phyloP scores from a whole-genome alignment of 495 filamentous ascomycete species.

The Saxispiralis lemnorum region DNA sequence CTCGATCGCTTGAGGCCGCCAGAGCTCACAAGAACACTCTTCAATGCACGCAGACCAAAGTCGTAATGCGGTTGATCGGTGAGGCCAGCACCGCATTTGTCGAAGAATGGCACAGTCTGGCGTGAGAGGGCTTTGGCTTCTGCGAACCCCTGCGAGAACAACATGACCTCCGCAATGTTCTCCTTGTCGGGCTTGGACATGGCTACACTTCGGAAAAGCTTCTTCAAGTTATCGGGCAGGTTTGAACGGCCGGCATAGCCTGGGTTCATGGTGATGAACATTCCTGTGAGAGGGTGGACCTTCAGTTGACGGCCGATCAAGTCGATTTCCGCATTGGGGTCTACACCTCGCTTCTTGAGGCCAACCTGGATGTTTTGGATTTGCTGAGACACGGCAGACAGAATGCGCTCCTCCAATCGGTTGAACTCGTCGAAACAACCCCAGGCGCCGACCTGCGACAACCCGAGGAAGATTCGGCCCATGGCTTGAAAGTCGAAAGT shows the following conservation, averaged over 20 bases:
- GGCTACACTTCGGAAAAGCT: slow-evolving; percentile 93
- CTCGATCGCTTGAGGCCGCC: slow-evolving; percentile 83
- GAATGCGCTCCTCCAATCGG: slow-evolving; percentile 84
- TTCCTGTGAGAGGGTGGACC: slow-evolving; percentile 83
- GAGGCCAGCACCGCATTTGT: slow-evolving; percentile 58
- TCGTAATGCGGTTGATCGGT: slow-evolving; percentile 98
- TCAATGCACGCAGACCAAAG: slow-evolving; percentile 90
- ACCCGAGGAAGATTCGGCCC: slow-evolving; percentile 97
- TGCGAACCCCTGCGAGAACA: slow-evolving; percentile 96
- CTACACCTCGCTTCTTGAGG: slow-evolving; percentile 58
- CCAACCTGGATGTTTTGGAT: slow-evolving; percentile 98
- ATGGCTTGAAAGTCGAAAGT: slow-evolving; percentile 99
- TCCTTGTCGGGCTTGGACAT: slow-evolving; percentile 99
- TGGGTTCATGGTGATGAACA: slow-evolving; percentile 99
- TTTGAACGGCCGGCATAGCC: slow-evolving; percentile 97
- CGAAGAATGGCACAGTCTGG: slow-evolving; percentile 94
- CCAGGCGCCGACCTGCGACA: slow-evolving; percentile 98
- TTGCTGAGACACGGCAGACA: slow-evolving; percentile 95
- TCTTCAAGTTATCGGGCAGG: slow-evolving; percentile 95
- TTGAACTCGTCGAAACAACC: slow-evolving; percentile 99
- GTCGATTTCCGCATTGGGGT: slow-evolving; percentile 74
- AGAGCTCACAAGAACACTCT: slow-evolving; percentile 94
- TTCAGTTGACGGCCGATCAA: slow-evolving; percentile 71
- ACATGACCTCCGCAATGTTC: slow-evolving; percentile 97
- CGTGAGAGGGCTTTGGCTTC: slow-evolving; percentile 83